Base-by-base conservation (phyloP, 2,329 filamentous ascomycete species). In the Neophaeococcomyces mojaviensis region DNA sequence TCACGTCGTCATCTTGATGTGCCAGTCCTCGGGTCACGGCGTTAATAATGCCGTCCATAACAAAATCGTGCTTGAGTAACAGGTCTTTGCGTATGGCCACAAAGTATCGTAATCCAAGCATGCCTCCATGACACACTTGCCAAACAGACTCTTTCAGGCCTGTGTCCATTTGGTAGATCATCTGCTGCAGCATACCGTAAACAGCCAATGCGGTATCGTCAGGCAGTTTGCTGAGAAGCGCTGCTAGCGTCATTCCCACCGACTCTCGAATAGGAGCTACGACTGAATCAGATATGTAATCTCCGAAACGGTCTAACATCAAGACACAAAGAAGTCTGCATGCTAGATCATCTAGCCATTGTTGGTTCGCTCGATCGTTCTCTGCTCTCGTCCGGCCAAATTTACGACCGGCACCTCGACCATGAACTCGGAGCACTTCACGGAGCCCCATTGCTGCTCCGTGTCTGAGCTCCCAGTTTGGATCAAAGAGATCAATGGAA, bases 201-300 rank as follows among this genome's bases (percentile, higher is more conserved):
- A 94, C 86, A 44, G 82, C 78, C 57, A 90, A 79, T 19, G 98
- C 90, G 3, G 87, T 90, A 13, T 77, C 71, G 1, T 82, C 71
- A 0, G 88, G 82, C 5, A 98, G 75, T 62, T 95, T 88, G 54
- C 86, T 88, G 44, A 98, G 71, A 12, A 94, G 79, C 10, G 90
- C 88, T 57, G 90, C 94, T 12, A 98, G 73, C 2, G 89, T 90
- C 66, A 98, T 92, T 37, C 92, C 92, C 33, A 94, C 86, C 0
- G 89, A 95, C 68, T 98, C 92, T 54, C 92, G 78, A 53, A 98
- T 96, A 0, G 92, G 92, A 0, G 92, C 92, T 33, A 98, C 88
- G 1, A 94, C 94, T 44, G 88, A 98, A 64, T 98, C 92, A 4
- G 89, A 95, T 49, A 94, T 92, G 68, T 96, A 98, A 61, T 98